Percentiles rank a stretch among this genome's conserved stretches.
These are phyloP conservation scores for Fusarium bulbicola DNA, from an alignment of 2,329 filamentous ascomycete species.

Conservation along the genomic window DNA sequence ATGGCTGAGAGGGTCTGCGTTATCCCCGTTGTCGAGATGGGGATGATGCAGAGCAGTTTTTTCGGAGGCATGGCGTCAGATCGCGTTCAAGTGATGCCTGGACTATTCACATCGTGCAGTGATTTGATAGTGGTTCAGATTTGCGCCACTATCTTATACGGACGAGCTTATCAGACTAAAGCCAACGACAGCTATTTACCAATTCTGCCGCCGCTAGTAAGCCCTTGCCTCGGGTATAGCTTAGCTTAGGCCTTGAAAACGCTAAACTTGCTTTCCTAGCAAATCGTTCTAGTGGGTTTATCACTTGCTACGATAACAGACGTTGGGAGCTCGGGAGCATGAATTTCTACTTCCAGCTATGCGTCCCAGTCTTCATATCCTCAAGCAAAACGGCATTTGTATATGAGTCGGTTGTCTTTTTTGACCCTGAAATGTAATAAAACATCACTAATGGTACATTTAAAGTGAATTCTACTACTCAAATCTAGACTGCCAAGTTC, in stretches of 20 bases:
- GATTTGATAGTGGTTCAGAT: not conserved
- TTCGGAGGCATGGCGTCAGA: not conserved
- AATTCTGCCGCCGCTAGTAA: not conserved
- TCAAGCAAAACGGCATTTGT: not conserved
- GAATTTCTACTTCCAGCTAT: not conserved
- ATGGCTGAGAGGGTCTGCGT: not conserved
- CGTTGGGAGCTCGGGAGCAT: not conserved
- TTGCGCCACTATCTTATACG: not conserved
- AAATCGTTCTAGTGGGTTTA: not conserved
- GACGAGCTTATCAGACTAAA: not conserved
- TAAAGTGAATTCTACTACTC: not conserved
- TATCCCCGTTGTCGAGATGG: not conserved
- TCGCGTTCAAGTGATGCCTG: not conserved
- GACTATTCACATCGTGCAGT: not conserved
- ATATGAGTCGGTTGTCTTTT: not conserved
- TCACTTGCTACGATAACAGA: not conserved
- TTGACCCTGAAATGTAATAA: not conserved
- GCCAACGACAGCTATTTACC: not conserved
- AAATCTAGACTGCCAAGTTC: not conserved
- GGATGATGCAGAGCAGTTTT: not conserved
- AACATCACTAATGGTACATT: not conserved
- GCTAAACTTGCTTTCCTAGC: not conserved
- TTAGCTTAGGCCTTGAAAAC: not conserved
- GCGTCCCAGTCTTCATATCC: rapidly evolving
- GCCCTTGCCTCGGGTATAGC: not conserved